Conservation (phyloP, 225 moss, liverwort and hornwort genomes). For the Bryoerythrophyllum caledonicum region DNA sequence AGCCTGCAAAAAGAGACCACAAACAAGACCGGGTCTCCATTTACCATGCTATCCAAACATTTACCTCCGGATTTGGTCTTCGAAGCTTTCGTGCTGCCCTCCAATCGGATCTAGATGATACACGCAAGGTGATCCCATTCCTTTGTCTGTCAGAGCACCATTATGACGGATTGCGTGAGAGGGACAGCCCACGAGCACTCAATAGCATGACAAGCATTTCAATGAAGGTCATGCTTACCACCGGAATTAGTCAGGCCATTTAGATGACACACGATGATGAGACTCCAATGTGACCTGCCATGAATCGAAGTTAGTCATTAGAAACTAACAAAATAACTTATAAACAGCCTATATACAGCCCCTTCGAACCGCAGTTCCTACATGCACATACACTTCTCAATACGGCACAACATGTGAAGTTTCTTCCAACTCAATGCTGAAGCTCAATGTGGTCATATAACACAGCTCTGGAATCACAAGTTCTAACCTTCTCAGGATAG, state of each 20-base stretch:
- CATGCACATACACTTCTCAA: neutral
- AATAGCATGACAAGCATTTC: neutral
- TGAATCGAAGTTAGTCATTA: neutral
- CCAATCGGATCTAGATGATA: conserved; percentile 28
- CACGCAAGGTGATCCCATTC: conserved; percentile 13
- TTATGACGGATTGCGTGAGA: accelerated
- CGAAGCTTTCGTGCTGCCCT: conserved; percentile 22
- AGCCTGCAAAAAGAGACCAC: accelerated
- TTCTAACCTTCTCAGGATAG: conserved; percentile 3
- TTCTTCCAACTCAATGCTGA: neutral
- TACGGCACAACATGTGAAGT: no score
- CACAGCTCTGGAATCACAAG: accelerated
- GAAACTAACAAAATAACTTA: no score
- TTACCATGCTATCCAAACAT: neutral
- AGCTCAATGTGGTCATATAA: no score
- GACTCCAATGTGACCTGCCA: conserved; percentile 22
- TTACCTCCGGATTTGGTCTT: conserved; percentile 26
- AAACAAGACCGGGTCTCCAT: neutral
- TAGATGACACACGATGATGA: conserved; percentile 9
- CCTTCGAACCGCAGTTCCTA: neutral
- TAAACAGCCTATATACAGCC: no score
- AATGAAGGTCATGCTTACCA: neutral
- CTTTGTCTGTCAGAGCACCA: neutral
- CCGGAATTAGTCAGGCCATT: neutral
- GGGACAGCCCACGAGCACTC: accelerated